A percentile compares a stretch with the other conserved stretches of the same genome.
phyloP scores from a whole-genome alignment of 352 stramenopile species.

The Pythium sp. region DNA sequence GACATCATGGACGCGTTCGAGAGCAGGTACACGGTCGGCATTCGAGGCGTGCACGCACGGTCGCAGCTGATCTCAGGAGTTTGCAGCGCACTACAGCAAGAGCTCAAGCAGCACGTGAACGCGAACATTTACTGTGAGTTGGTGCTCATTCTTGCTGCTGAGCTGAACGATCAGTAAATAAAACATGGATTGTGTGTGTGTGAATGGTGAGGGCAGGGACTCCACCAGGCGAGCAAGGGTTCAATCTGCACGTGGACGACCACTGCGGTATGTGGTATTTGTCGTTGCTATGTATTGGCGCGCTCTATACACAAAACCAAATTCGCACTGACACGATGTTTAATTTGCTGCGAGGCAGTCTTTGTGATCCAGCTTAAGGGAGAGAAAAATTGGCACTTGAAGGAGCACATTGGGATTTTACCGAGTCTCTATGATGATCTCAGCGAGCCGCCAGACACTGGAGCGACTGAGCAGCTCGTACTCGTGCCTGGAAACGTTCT shows the following conservation, averaged over 20 bases:
- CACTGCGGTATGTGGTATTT: constrained; percentile 24
- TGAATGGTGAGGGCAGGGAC: constrained; percentile 22
- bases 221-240: constrained; percentile 27
- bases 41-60: constrained; percentile 31
- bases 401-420: constrained; percentile 13
- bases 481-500: constrained; percentile 27
- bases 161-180: background rate
- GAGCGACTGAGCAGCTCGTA: constrained; percentile 5
- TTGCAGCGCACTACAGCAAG: constrained; percentile 19
- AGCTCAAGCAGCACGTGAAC: constrained; percentile 34
- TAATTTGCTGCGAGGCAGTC: constrained; percentile 13
- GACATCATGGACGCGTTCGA: constrained; percentile 21
- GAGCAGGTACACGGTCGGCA: constrained; percentile 28
- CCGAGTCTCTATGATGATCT: constrained; percentile 27
- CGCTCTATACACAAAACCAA: background rate
- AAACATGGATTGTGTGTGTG: background rate
- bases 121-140: constrained; percentile 36
- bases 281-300: too few species aligned
- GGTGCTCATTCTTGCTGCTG: background rate
- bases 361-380: constrained; percentile 34
- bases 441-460: background rate
- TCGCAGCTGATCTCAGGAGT: constrained; percentile 14
- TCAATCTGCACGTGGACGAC: constrained; percentile 31
- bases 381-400: constrained; percentile 27
- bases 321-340: background rate